Percentiles rank a stretch among this genome's conserved stretches.
Evolutionary conservation across 2,329 filamentous ascomycete species (phyloP).

Genomic region (Passalora sequoiae): DNA sequence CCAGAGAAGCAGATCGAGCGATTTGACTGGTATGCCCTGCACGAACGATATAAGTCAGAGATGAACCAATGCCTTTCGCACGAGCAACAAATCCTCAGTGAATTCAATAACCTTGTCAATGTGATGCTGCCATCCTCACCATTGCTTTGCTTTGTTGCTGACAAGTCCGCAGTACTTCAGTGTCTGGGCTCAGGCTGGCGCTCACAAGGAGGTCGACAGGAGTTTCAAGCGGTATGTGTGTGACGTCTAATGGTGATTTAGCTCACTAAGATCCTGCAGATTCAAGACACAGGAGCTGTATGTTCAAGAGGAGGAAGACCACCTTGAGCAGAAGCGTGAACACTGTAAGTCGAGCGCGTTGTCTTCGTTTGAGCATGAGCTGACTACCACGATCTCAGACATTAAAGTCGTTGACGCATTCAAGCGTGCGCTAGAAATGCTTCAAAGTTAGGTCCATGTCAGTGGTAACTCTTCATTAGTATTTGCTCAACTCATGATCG

Average conservation of each 20-base stretch:
- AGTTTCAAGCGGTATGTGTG: constrained; percentile 63
- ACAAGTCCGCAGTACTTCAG: constrained; percentile 61
- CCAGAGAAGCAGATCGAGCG: constrained; percentile 40
- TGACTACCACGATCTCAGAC: constrained; percentile 30
- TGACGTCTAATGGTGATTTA: background rate
- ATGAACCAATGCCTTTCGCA: constrained; percentile 58
- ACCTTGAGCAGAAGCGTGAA: constrained; percentile 66
- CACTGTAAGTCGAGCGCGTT: constrained; percentile 59
- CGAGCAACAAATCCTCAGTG: constrained; percentile 49
- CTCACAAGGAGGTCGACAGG: constrained; percentile 67
- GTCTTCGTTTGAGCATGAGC: background rate
- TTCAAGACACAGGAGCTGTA: constrained; percentile 73
- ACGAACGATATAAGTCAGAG: constrained; percentile 61
- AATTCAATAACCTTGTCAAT: constrained; percentile 50
- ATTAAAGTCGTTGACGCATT: constrained; percentile 45
- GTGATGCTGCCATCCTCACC: constrained; percentile 37
- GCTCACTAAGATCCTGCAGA: constrained; percentile 39
- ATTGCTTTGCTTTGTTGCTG: too few relatives aligned
- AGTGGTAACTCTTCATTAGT: constrained; percentile 23
- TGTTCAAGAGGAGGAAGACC: constrained; percentile 68
- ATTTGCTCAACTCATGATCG: constrained; percentile 17
- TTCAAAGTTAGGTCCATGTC: constrained; percentile 26
- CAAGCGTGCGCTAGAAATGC: constrained; percentile 45
- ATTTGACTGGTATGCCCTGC: constrained; percentile 76
- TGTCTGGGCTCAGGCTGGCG: constrained; percentile 69